Percentiles rank a stretch among this genome's conserved stretches.
These are phyloP conservation scores for Colletotrichum sp. DNA, from an alignment of 2,329 filamentous ascomycete genomes.

Conservation along the genomic window DNA sequence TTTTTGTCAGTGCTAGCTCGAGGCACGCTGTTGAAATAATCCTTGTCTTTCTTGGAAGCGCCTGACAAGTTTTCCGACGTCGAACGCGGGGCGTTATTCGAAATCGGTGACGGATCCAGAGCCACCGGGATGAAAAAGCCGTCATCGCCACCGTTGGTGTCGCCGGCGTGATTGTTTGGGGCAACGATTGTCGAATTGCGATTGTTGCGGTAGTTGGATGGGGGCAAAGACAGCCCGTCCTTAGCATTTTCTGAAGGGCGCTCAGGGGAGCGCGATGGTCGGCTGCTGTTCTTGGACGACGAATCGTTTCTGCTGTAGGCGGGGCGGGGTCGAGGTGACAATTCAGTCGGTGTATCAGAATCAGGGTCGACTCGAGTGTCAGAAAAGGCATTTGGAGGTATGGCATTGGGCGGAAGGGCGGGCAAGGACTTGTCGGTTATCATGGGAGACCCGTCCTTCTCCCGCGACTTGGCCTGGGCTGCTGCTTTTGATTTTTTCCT, in stretches of 20 bases:
- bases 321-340: constrained; percentile 66
- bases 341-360: constrained; percentile 71
- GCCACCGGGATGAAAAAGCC: constrained; percentile 80
- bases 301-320: constrained; percentile 57
- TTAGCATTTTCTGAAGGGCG: constrained; percentile 47
- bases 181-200: constrained; percentile 72
- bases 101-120: constrained; percentile 70
- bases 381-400: constrained; percentile 67
- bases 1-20: constrained; percentile 52
- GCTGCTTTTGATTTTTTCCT: constrained; percentile 83
- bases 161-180: constrained; percentile 39
- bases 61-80: constrained; percentile 53
- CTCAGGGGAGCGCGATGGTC: constrained; percentile 61
- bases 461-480: constrained; percentile 63
- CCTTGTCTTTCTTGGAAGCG: constrained; percentile 54
- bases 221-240: constrained; percentile 70
- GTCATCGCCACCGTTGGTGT: constrained; percentile 53
- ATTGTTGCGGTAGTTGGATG: constrained; percentile 79
- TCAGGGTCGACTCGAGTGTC: constrained; percentile 60
- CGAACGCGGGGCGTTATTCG: constrained; percentile 59
- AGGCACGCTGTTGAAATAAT: constrained; percentile 59
- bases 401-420: constrained; percentile 81
- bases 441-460: constrained; percentile 69
- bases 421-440: constrained; percentile 92
- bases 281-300: constrained; percentile 59